Base-by-base conservation (phyloP, 805 yeast species). In the Sungouiozyma intestinalis region DNA sequence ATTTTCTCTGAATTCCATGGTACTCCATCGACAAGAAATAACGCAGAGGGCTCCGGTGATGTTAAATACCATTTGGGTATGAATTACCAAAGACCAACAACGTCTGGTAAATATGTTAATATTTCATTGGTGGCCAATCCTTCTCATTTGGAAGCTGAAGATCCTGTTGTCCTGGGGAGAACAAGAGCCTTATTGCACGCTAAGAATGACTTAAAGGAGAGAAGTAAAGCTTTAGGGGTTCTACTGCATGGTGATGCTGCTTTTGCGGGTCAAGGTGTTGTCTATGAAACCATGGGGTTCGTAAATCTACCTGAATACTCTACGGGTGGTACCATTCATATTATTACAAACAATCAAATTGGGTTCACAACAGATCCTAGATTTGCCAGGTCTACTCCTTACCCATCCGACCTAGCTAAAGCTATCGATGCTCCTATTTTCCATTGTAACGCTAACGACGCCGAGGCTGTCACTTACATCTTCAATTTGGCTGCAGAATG, bases 321-420 rank as follows among this genome's bases (percentile, higher is more conserved):
- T 40, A 88, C 97, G 39, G 99, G 99, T 72, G 99, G 99, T 74
- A 87, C 97, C 40, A 73, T 92, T 53, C 98, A 92, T 68, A 77
- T 92, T 52, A 88, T 92, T 59, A 87, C 92, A 50, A 92, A 92
- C 71, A 92, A 92, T 72, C 99, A 92, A 76, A 90, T 92, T 65
- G 99, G 99, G 67, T 92, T 92, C 78, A 92, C 99, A 52, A 92
- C 99, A 40, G 97, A 92, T 65, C 99, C 99, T 52, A 78, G 95
- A 71, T 81, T 82, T 57, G 87, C 97, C 32, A 83, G 99, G 73
- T 90, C 97, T 19, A 92, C 98, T 39, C 90, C 94, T 58, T 92
- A 92, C 67, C 97, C 98, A 57, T 84, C 96, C 18, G 99, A 92
- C 72, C 76, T 92, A 62, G 97, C 97, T 55, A 92, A 92, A 72